Evolutionary conservation across 208 protist species (phyloP).

Genomic region (Trichomonas vaginalis): DNA sequence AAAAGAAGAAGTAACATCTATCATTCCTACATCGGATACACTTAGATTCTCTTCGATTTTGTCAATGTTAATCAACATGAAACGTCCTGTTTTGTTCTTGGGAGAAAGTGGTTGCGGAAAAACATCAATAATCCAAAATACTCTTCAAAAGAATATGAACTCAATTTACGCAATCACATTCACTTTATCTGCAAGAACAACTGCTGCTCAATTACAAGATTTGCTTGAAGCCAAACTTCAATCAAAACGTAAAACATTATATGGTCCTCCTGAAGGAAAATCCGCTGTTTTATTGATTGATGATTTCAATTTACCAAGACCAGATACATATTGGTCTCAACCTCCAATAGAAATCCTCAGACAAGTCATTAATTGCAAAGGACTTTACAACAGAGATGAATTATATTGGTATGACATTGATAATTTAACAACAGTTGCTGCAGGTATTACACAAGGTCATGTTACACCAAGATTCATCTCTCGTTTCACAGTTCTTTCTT

Average conservation of each 20-base stretch:
- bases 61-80: conserved; percentile 12
- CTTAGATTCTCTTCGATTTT: conserved; percentile 51
- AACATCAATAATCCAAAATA: conserved; percentile 37
- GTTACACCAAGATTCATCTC: conserved; percentile 81
- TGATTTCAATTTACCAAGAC: conserved; percentile 85
- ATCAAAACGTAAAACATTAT: conserved; percentile 75
- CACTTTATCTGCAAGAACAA: conserved; percentile 48
- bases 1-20: conserved; percentile 37
- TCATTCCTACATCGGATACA: conserved; percentile 50
- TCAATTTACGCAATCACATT: conserved; percentile 32
- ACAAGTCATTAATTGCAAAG: conserved; percentile 77
- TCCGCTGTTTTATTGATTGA: conserved; percentile 75
- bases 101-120: conserved; percentile 45
- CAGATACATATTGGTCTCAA: conserved; percentile 79
- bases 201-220: conserved; percentile 35
- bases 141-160: conserved; percentile 5
- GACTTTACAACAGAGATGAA: conserved; percentile 83
- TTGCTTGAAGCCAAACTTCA: conserved; percentile 49
- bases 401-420: conserved; percentile 75
- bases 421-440: conserved; percentile 56
- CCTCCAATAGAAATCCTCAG: conserved; percentile 86
- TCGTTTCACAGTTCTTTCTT: conserved; percentile 74
- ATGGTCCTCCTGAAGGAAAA: conserved; percentile 71
- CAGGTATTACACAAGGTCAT: background rate
- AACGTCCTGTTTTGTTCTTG: conserved; percentile 25